phyloP scores from a whole-genome alignment of 2,329 filamentous ascomycete genomes.

The Botrytis deweyae region DNA sequence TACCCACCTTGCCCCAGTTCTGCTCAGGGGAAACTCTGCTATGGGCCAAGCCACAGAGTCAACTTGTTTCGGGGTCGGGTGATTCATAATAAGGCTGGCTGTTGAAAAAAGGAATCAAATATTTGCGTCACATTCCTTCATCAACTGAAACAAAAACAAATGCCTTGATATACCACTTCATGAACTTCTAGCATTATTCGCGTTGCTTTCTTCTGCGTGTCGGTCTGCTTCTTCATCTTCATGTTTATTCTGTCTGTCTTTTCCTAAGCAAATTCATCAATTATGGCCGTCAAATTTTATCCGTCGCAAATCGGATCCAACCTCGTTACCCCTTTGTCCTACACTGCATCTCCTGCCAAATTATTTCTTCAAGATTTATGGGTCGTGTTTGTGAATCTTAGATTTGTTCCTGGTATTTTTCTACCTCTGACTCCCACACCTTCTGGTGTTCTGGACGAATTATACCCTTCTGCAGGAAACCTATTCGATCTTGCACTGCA shows the following conservation, averaged over 20 bases:
- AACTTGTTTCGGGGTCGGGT: background rate
- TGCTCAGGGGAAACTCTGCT: background rate
- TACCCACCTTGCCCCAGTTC: background rate
- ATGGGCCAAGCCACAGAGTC: background rate
- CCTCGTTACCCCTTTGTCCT: constrained; percentile 27
- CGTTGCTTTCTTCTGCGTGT: background rate
- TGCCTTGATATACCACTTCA: background rate
- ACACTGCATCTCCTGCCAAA: constrained; percentile 26
- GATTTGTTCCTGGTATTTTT: constrained; percentile 41
- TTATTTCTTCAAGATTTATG: constrained; percentile 19
- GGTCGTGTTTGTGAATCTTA: constrained; percentile 25
- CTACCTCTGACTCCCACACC: background rate
- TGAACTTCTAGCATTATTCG: background rate
- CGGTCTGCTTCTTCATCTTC: background rate
- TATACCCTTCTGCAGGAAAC: constrained; percentile 59
- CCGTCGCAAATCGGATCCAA: constrained; percentile 55
- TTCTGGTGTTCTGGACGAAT: constrained; percentile 51
- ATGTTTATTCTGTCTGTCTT: constrained; percentile 1
- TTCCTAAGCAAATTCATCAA: background rate
- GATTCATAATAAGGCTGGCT: constrained; percentile 12
- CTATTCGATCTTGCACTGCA: constrained; percentile 58
- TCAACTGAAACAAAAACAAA: constrained; percentile 12
- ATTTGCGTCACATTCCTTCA: constrained; percentile 20
- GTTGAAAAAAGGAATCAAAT: constrained; percentile 1
- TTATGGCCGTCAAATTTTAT: constrained; percentile 51